Conservation (phyloP, 192 early-diverging fungal genomes). For the Tieghemiomyces parasiticus region DNA sequence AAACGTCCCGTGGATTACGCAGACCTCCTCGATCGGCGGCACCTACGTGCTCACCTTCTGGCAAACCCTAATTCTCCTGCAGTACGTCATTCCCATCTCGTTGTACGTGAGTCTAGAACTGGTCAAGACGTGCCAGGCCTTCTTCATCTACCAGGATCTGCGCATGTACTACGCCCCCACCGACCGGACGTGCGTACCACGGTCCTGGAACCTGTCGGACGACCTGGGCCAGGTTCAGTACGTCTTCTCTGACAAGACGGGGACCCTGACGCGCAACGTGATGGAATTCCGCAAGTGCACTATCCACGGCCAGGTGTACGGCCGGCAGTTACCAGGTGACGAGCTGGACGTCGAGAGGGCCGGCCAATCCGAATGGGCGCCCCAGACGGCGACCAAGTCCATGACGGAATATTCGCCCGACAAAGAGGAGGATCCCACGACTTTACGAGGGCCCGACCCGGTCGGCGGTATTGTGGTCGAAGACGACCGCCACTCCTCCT, state of each 20-base stretch:
- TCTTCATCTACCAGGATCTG: slow-evolving; percentile 80
- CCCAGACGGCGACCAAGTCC: too few species aligned
- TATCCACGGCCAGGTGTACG: slow-evolving; percentile 77
- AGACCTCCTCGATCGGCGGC: slow-evolving; percentile 17
- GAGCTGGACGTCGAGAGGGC: slow-evolving; percentile 38
- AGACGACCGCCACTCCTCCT: neutral
- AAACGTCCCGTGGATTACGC: slow-evolving; percentile 11
- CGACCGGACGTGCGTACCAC: slow-evolving; percentile 22
- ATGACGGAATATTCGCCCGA: too few species aligned
- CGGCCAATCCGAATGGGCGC: too few species aligned
- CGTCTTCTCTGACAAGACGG: slow-evolving; percentile 94
- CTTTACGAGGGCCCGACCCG: too few species aligned
- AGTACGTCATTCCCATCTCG: slow-evolving; percentile 93
- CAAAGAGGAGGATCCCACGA: too few species aligned
- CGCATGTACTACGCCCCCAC: slow-evolving; percentile 57
- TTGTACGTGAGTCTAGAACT: slow-evolving; percentile 90
- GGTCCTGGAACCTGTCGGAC: slow-evolving; percentile 84
- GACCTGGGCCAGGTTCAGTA: slow-evolving; percentile 95
- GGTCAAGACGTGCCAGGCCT: slow-evolving; percentile 70
- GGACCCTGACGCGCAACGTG: slow-evolving; percentile 86
- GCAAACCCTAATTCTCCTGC: slow-evolving; percentile 82
- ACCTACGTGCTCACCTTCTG: slow-evolving; percentile 29
- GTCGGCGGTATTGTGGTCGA: too few species aligned
- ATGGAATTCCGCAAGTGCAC: slow-evolving; percentile 95
- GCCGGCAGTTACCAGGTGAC: slow-evolving; percentile 50